Evolutionary conservation across 192 early-diverging fungal species (phyloP).

Genomic region (Coemansia sp.): DNA sequence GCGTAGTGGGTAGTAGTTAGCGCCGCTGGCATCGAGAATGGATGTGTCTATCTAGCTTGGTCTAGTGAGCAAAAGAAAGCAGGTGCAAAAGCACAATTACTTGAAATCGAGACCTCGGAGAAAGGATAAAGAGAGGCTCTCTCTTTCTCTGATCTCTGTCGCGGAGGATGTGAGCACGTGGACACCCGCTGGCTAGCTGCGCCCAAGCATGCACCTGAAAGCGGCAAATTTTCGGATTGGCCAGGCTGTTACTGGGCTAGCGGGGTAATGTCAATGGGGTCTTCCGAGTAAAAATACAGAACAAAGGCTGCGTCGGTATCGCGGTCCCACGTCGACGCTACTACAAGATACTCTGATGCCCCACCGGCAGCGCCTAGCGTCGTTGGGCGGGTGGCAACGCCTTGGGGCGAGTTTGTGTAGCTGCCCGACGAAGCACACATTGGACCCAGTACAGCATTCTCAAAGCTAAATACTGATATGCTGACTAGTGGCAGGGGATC

Average conservation of each 20-base stretch:
- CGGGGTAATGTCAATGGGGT: constrained; percentile 25
- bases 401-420: constrained; percentile 52
- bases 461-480: constrained; percentile 63
- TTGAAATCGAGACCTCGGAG: background rate
- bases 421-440: constrained; percentile 40
- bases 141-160: too few relatives aligned
- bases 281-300: constrained; percentile 49
- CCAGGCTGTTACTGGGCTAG: background rate
- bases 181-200: background rate
- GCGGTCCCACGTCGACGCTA: constrained; percentile 42
- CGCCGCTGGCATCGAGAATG: constrained; percentile 6
- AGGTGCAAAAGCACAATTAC: background rate
- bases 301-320: constrained; percentile 35
- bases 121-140: background rate
- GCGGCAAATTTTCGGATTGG: constrained; percentile 1
- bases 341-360: constrained; percentile 37
- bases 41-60: background rate
- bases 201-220: background rate
- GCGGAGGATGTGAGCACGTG: background rate
- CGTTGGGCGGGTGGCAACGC: constrained; percentile 32
- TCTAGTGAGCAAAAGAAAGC: background rate
- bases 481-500: constrained; percentile 66
- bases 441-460: constrained; percentile 16
- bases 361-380: constrained; percentile 13
- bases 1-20: background rate